phyloP scores from a whole-genome alignment of 331 rosid species.

The Malus hybrid region DNA sequence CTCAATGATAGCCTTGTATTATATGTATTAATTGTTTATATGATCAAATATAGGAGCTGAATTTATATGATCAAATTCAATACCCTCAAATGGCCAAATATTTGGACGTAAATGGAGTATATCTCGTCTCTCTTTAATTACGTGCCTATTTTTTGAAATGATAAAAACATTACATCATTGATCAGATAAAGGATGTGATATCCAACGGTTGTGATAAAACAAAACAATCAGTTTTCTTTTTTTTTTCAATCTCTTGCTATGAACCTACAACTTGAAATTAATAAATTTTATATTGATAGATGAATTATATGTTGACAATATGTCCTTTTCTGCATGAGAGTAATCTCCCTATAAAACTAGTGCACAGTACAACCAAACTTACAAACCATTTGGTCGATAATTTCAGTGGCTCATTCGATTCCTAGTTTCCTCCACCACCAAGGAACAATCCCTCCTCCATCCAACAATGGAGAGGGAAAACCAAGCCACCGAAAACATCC shows the following conservation, averaged over 20 bases:
- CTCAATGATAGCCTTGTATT: neutral
- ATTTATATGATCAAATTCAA: too few species aligned
- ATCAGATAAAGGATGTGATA: neutral
- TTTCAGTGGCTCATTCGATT: slow-evolving; percentile 16
- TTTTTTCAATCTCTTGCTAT: neutral
- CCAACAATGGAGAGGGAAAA: slow-evolving; percentile 39
- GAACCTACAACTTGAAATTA: neutral
- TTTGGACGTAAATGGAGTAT: too few species aligned
- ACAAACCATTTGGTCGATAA: slow-evolving; percentile 35
- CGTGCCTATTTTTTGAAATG: too few species aligned
- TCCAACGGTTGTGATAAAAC: neutral
- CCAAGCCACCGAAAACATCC: slow-evolving; percentile 20
- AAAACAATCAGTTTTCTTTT: neutral
- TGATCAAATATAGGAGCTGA: too few species aligned
- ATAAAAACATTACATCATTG: neutral
- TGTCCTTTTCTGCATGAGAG: slow-evolving; percentile 37
- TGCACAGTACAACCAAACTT: slow-evolving; percentile 38
- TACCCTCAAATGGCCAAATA: too few species aligned
- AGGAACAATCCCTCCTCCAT: slow-evolving; percentile 1
- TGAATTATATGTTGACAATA: slow-evolving; percentile 10
- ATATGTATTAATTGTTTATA: too few species aligned
- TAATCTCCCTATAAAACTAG: slow-evolving; percentile 20
- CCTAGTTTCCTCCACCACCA: slow-evolving; percentile 30
- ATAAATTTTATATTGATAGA: neutral
- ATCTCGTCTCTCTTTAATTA: too few species aligned